Base-by-base conservation (phyloP, 345 rosid genomes). In the Populus davidiana region DNA sequence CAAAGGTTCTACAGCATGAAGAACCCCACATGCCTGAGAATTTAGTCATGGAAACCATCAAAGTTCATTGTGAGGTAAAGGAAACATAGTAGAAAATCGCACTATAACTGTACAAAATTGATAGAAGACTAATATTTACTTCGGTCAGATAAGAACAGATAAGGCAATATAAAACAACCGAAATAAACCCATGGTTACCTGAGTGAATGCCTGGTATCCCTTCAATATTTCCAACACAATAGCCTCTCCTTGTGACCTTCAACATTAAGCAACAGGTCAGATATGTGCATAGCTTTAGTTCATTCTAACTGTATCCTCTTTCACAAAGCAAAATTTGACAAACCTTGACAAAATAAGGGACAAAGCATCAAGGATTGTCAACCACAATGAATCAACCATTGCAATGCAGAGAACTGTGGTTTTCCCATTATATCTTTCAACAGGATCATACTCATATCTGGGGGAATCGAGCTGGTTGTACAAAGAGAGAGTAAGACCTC, bases 231-330 rank as follows among this genome's bases (percentile, higher is more conserved):
- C 99, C 90, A 96, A 84, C 65, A 93, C 91, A 76, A 96, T 91
- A 77, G 99, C 99, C 90, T 96, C 99, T 77, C 97, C 98, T 78
- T 96, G 99, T 66, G 98, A 96, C 93, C 99, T 96, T 85, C 59
- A 85, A 86, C 79, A 83, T 67, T n/a, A 76, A 12, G 76, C 33
- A 76, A 69, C 75, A 81, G 54, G 84, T 86, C 81, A 86, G 84
- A 83, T 52, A n/a, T 18, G 71, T 50, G 72, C 49, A 63, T 56
- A 17, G 21, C 27, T 49, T 6, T 68, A 47, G 35, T 36, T 18
- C 70, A 68, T 17, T 36, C 54, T 41, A 54, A 79, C 50, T 35
- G 52, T 33, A 72, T 66, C 67, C 72, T 62, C 71, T 49, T 67
- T 62, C 14, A 20, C 16, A 62, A 18, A 72, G 61, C 75, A 62